Conservation (phyloP, 768 basidiomycete species). For the Ephemerocybe angulata region DNA sequence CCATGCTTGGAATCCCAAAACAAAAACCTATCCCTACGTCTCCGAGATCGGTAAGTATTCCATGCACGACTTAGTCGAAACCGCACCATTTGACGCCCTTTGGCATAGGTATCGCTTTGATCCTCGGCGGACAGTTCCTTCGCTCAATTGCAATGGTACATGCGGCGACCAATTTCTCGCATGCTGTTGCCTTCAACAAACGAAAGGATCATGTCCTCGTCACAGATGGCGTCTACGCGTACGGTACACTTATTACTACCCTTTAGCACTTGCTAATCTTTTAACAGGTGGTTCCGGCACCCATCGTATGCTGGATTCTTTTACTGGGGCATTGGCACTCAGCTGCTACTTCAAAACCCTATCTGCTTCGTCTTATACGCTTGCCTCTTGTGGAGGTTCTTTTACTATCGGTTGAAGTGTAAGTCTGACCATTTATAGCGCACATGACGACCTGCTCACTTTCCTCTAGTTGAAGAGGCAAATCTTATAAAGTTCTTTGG, state of each 20-base stretch:
- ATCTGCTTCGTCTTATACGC: constrained; percentile 65
- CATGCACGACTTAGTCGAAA: not conserved
- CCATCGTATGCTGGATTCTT: constrained; percentile 97
- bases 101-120: constrained; percentile 48
- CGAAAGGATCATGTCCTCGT: constrained; percentile 73
- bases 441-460: constrained; percentile 1
- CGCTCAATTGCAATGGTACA: constrained; percentile 96
- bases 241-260: constrained; percentile 23
- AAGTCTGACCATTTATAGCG: constrained; percentile 23
- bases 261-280: not conserved
- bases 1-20: constrained; percentile 60
- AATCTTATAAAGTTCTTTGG: constrained; percentile 87
- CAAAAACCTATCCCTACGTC: constrained; percentile 58
- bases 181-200: constrained; percentile 77
- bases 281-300: constrained; percentile 76
- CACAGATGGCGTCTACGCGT: constrained; percentile 88
- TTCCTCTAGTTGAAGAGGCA: constrained; percentile 68
- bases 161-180: constrained; percentile 90
- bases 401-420: constrained; percentile 78
- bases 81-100: not conserved
- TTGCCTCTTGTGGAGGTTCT: constrained; percentile 80
- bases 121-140: constrained; percentile 71
- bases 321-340: constrained; percentile 96
- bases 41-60: constrained; percentile 51
- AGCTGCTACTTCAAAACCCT: constrained; percentile 86